Base-by-base conservation (phyloP, 495 filamentous ascomycete genomes). In the Penicillium pancosmium region DNA sequence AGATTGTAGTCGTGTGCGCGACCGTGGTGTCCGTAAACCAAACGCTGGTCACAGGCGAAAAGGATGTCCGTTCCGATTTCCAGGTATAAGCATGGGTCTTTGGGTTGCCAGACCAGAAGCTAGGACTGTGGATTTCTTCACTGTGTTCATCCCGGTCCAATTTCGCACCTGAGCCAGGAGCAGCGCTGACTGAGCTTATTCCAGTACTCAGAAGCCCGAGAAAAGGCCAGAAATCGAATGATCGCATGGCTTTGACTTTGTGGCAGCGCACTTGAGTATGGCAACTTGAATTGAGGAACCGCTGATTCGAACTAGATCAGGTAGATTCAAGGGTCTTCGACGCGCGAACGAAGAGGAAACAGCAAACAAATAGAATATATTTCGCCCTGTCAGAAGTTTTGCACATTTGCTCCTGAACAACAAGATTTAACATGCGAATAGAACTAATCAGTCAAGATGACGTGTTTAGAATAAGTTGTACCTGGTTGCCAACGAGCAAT, bases 101-200 rank as follows among this genome's bases (percentile, higher is more conserved):
- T 9, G 11, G 36, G 36, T 40, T 12, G 15, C 36, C 15, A 4
- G 36, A 40, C 36, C 36, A 40, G 15, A 40, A 40, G 1, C 36
- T n/a, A 40, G 36, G 36, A 40, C 36, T 61, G 31, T 43, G 59
- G 57, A 53, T 54, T 53, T 23, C 59, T 57, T 54, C 54, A 44
- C 23, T n/a, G 12, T 40, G 36, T 15, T 40, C 36, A 9, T 2
- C 36, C 15, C 36, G 36, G 36, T 40, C 10, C 11, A 40, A 4
- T 40, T n/a, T 40, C 12, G 10, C 15, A 40, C 36, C 12, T 40
- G 36, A 40, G 9, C 36, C 36, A 13, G 36, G 36, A 40, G 10
- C 10, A 40, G 36, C 36, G 15, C 15, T 40, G 36, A 40, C 36
- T 13, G 36, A n/a, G 11, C 2, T 9, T 40, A 40, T 40, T 13